Evolutionary conservation across 2,329 filamentous ascomycete species (phyloP), one percentile per base, ranked within the genome.

Genomic region (Cephalotrichum gorgonifer): DNA sequence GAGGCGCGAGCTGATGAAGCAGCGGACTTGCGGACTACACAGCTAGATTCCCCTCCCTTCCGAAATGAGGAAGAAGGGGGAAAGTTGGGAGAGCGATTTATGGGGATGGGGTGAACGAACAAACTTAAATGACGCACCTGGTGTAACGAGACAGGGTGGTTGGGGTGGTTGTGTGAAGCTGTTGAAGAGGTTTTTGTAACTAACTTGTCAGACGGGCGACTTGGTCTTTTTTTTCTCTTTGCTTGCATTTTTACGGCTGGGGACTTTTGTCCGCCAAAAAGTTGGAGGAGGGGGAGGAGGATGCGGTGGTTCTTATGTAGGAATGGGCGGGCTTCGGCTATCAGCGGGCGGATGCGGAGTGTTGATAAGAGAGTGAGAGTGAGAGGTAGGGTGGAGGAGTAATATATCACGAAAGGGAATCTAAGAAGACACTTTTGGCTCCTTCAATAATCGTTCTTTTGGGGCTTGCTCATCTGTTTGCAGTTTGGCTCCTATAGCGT

Each of bases 1-100:
- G 61, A 74, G 84, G 58, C 76, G 80, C 67, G 78, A 78, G 57
- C 58, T 82, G 58, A 86, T 86, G 81, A 75, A 73, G 56, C 68
- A 82, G 65, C 71, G 83, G 58, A 84, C 79, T 1, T 62, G 64
- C 48, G 75, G 75, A 53, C 64, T 74, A 49, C 74, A 78, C 58
- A 57, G 64, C n/a, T 54, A 53, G 43, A 50, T n/a, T n/a, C n/a
- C n/a, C n/a, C n/a, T 35, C 8, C 11, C 25, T 9, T 31, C 20
- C 14, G 6, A 20, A 35, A 20, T 22, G 27, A 28, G 15, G 15
- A 25, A 26, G 26, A 20, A 43, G n/a, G 12, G 15, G 45, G 39
- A 7, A 14, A 33, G n/a, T 6, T 17, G 6, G 28, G 28, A 25
- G 43, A 15, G 28, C 28, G 28, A 14, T 31, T 31, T 14, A 31